phyloP scores from a whole-genome alignment of 257 asterid genomes.

The Mitragyna speciosa region DNA sequence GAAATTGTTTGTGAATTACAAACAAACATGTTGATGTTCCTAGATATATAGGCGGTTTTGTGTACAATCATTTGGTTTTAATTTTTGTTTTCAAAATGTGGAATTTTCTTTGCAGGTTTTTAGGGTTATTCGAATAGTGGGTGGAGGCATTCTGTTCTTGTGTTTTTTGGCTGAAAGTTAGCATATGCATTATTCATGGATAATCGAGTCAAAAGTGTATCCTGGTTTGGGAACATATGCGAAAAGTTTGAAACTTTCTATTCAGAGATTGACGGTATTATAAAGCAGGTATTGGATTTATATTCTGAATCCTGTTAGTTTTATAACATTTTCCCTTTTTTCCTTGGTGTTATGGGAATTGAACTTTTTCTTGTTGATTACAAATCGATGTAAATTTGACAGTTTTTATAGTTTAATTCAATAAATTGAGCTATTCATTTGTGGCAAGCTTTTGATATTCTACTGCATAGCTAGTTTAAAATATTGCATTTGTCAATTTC shows the following conservation, averaged over 20 bases:
- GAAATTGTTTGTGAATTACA: background rate
- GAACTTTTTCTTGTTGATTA: background rate
- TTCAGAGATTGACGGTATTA: constrained; percentile 20
- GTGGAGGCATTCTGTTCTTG: background rate
- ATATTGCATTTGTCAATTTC: background rate
- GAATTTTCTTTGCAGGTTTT: background rate
- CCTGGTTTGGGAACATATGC: constrained; percentile 21
- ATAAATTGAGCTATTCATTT: background rate
- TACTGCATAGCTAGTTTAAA: background rate
- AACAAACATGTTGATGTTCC: background rate
- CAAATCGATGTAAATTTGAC: background rate
- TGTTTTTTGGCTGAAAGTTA: background rate
- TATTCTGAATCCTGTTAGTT: constrained; percentile 5
- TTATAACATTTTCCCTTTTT: background rate
- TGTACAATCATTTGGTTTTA: too few species aligned
- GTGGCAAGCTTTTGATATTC: background rate
- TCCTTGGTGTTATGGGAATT: background rate
- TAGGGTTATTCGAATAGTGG: background rate
- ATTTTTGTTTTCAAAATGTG: background rate
- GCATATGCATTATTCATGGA: constrained; percentile 16
- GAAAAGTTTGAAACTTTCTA: constrained; percentile 23
- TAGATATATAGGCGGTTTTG: background rate
- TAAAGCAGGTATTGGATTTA: constrained; percentile 26
- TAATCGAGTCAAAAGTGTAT: background rate
- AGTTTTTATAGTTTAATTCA: background rate